Evolutionary conservation across 2,329 filamentous ascomycete genomes (phyloP), one percentile per base, ranked within the genome.

Genomic region (Incumbomyces delicatus): DNA sequence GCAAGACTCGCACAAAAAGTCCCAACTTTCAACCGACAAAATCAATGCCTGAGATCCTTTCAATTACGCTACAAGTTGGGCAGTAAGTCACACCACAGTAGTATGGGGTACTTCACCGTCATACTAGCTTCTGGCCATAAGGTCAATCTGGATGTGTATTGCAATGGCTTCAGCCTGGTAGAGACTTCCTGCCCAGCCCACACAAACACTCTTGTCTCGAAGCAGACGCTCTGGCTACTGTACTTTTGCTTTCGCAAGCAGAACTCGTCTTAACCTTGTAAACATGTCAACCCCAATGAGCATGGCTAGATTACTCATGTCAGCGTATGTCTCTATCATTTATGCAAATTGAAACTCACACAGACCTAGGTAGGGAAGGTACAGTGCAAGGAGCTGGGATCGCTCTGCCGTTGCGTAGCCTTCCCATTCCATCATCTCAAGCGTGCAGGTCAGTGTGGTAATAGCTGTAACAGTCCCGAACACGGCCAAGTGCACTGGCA

Each of bases 381-480:
- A 80, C 12, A 80, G 63, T 52, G 65, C 67, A 0, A 65, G 71
- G 44, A 80, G 56, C 44, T 68, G 66, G 18, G 67, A 57, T 56
- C 77, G 78, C 54, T 77, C 65, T 2, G 56, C 58, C 1, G 59
- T 52, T 0, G 65, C 63, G 27, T 73, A 66, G 39, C 66, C 66
- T 2, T 61, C 59, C 77, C 80, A 85, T 52, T 66, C 69, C 62
- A 75, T 64, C 53, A 75, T 77, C 47, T 84, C 80, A 1, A 73
- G 69, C 38, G 84, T 69, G 56, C 80, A 85, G 0, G 77, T 76
- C 35, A 76, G 57, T 1, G 81, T 83, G 1, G 80, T 82, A 46
- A 83, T 52, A 31, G 72, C 75, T 0, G 78, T 76, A 57, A 82
- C 72, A 8, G 77, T 61, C 0, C 75, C 73, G 54, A 76, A 83